phyloP scores from a whole-genome alignment of 768 basidiomycete genomes.

The Leccinellum luteum region DNA sequence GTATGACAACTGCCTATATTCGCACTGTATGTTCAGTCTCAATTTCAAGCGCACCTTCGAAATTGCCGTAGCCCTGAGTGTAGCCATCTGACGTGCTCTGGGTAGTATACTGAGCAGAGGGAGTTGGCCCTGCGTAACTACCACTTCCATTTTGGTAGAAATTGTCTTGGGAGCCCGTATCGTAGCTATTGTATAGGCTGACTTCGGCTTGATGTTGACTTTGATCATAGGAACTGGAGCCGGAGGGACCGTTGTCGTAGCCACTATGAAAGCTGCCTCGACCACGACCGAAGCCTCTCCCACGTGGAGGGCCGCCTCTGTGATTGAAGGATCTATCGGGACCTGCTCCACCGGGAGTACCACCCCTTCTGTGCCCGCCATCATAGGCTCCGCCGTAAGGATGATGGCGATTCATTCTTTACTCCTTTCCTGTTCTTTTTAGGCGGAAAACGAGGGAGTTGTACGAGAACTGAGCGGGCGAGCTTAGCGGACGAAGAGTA shows the following conservation, averaged over 20 bases:
- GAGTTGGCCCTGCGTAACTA: constrained; percentile 49
- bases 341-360: constrained; percentile 62
- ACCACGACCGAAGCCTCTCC: constrained; percentile 52
- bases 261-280: constrained; percentile 52
- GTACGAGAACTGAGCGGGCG: constrained; percentile 24
- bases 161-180: constrained; percentile 50
- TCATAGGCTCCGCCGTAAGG: constrained; percentile 76
- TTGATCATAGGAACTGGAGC: constrained; percentile 60
- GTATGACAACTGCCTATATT: constrained; percentile 39
- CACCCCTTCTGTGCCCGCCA: constrained; percentile 58
- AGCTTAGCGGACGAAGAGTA: constrained; percentile 25
- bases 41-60: constrained; percentile 86
- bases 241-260: constrained; percentile 54
- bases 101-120: constrained; percentile 51
- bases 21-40: constrained; percentile 50
- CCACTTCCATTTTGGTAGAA: constrained; percentile 73
- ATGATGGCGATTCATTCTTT: constrained; percentile 83
- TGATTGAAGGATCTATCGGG: constrained; percentile 69
- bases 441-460: constrained; percentile 23
- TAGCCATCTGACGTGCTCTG: constrained; percentile 45
- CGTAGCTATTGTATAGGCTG: constrained; percentile 71
- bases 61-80: constrained; percentile 60
- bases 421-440: constrained; percentile 25
- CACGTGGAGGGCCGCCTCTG: constrained; percentile 53
- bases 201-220: constrained; percentile 57